These are phyloP conservation scores for Blumeriella jaapii DNA, from an alignment of 2,329 filamentous ascomycete genomes.

Conservation along the genomic window DNA sequence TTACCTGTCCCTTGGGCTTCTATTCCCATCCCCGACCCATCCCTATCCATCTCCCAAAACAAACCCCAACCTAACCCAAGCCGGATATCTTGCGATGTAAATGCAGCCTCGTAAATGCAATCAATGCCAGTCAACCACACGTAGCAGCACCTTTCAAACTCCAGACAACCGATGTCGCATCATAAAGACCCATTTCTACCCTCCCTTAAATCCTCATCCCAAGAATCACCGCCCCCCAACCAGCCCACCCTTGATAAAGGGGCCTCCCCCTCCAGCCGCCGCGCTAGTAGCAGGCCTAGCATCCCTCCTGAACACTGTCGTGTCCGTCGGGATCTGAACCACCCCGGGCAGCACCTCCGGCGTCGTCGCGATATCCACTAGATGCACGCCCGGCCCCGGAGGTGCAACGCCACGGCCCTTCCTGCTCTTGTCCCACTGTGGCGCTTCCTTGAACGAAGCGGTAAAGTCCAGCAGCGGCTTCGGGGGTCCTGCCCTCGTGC, in stretches of 20 bases:
- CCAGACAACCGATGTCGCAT: too few relatives aligned
- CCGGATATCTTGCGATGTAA: too few relatives aligned
- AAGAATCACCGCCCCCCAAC: conserved; percentile 1
- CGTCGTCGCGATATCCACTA: conserved; percentile 35
- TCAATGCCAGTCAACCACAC: too few relatives aligned
- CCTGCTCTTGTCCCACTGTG: conserved; percentile 42
- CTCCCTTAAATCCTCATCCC: too few relatives aligned
- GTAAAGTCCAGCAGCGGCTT: conserved; percentile 60
- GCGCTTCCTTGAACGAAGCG: conserved; percentile 51
- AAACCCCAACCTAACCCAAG: too few relatives aligned
- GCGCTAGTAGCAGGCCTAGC: conserved; percentile 1
- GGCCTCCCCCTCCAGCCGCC: neutral
- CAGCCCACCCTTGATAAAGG: conserved; percentile 3
- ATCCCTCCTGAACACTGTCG: conserved; percentile 22
- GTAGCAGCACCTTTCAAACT: too few relatives aligned
- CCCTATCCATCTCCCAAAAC: too few relatives aligned
- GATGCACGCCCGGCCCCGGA: conserved; percentile 31
- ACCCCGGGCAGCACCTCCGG: conserved; percentile 12
- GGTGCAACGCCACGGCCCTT: conserved; percentile 38
- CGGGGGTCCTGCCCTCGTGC: conserved; percentile 9
- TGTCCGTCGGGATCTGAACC: conserved; percentile 13
- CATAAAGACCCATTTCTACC: too few relatives aligned
- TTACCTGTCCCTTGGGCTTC: too few relatives aligned
- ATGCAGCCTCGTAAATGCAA: too few relatives aligned
- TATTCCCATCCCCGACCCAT: too few relatives aligned